Conservation (phyloP, 1,284 basidiomycete species). For the Ustilago hordei region DNA sequence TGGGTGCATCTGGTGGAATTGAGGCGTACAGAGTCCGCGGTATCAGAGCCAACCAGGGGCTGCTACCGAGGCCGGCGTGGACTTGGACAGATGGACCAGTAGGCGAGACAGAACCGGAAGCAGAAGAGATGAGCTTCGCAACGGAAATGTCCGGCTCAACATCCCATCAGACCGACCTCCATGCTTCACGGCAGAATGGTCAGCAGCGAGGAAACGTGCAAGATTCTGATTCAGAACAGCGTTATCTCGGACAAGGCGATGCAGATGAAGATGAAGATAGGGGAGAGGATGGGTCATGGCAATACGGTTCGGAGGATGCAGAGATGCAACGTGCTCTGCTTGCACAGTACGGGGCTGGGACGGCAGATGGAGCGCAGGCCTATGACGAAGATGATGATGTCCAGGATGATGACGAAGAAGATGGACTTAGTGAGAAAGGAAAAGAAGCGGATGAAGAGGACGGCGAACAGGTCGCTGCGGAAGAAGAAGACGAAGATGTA, state of each 20-base stretch:
- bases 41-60: conserved; percentile 19
- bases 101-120: not conserved
- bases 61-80: conserved; percentile 29
- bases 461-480: conserved; percentile 10
- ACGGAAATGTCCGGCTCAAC: conserved; percentile 11
- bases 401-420: not conserved
- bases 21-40: conserved; percentile 34
- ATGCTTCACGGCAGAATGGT: not conserved
- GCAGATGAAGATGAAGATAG: not conserved
- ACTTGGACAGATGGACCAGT: conserved; percentile 20
- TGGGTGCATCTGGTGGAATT: conserved; percentile 5
- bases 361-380: not conserved
- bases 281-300: conserved; percentile 8
- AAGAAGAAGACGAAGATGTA: conserved; percentile 22
- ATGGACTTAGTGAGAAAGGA: not conserved
- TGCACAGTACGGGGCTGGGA: conserved; percentile 15
- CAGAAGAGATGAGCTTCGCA: conserved; percentile 5
- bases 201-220: not conserved
- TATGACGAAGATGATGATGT: not conserved
- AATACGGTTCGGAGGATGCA: conserved; percentile 15
- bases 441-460: conserved; percentile 12
- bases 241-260: not conserved
- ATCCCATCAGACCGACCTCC: conserved; percentile 8
- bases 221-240: conserved; percentile 7
- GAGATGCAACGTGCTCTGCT: conserved; percentile 28